Percentiles rank a stretch among this genome's conserved stretches.
Evolutionary conservation across 73 alveolate species (phyloP).

Genomic region (Paramecium sexaurelia): DNA sequence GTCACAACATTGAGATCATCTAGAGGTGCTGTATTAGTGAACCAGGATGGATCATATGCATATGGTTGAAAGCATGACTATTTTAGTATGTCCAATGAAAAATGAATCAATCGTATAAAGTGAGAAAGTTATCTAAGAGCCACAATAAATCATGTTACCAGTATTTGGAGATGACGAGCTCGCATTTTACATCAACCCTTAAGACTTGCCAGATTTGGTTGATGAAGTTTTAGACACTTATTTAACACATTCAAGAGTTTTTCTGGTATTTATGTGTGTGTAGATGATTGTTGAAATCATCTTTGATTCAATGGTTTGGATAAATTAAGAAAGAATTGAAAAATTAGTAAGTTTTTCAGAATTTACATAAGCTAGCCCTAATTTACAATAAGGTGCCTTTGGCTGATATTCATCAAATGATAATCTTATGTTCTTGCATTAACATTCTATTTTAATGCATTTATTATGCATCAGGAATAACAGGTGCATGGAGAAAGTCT

Average conservation of each 20-base stretch:
- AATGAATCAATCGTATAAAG: not conserved
- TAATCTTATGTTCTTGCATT: not conserved
- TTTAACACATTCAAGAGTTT: slow-evolving; percentile 28
- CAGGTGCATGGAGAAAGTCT: not conserved
- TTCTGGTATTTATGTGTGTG: not conserved
- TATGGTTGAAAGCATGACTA: not conserved
- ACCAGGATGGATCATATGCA: slow-evolving; percentile 32
- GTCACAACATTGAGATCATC: slow-evolving; percentile 26
- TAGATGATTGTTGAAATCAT: slow-evolving; percentile 14
- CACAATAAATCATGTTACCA: slow-evolving; percentile 25
- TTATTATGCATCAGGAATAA: slow-evolving; percentile 20
- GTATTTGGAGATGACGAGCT: slow-evolving; percentile 50
- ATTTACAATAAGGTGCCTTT: slow-evolving; percentile 50
- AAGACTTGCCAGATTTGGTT: slow-evolving; percentile 50
- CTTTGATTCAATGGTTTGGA: slow-evolving; percentile 26
- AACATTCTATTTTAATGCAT: not conserved
- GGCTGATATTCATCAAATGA: slow-evolving; percentile 12
- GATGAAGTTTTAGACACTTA: slow-evolving; percentile 56
- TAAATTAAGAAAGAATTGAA: not conserved
- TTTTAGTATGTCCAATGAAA: slow-evolving; percentile 30
- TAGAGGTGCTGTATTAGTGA: slow-evolving; percentile 39
- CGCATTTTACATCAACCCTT: slow-evolving; percentile 33
- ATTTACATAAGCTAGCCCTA: slow-evolving; percentile 11
- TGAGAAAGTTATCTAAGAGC: not conserved
- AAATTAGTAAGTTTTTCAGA: not conserved